Evolutionary conservation across 352 stramenopile species (phyloP), one percentile per base, ranked within the genome.

Genomic region (Globisporangium uncinulatum): DNA sequence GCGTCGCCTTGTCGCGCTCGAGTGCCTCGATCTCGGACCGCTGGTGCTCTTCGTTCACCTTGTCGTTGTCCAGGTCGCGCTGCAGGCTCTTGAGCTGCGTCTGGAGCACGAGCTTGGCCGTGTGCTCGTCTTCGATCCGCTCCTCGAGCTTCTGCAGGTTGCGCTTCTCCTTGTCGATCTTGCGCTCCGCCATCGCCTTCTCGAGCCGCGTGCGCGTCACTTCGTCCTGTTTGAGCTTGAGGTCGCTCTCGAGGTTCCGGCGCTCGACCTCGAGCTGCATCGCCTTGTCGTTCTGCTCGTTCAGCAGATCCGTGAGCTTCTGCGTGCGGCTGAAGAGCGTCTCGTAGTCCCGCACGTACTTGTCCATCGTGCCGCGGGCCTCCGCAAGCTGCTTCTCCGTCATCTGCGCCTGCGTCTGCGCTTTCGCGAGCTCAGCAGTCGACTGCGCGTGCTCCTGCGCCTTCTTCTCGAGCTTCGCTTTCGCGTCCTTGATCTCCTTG

Each of bases 341-440:
- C 69, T 97, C 93, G 69, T 97, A 97, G 77, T 97, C 93, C 54
- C 85, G 87, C 39, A 95, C 78, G 72, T 97, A 97, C 65, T 96
- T 96, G 56, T 96, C 89, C 85, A 97, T 97, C n/a, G 83, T 95
- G 43, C 70, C 71, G 36, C 83, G 79, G 43, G 78, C 69, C 47
- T 92, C 82, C 1, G 60, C 73, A 51, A 79, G 71, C 65, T 86
- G 95, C 62, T 96, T 98, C 57, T 98, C 92, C 4, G 98, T 63
- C 14, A 78, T 59, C 44, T 71, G 65, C 46, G 81, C 73, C 41
- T 95, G 80, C 6, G 73, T 82, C 62, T 97, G 83, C 34, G 83
- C 65, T 32, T 79, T 75, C 3, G 67, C 67, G 11, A 89, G 66
- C 29, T 92, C 85, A 0, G 72, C 75, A 15, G 59, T 66, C 1